phyloP scores from a whole-genome alignment of 768 basidiomycete species.

The Clitopilus hobsonii region DNA sequence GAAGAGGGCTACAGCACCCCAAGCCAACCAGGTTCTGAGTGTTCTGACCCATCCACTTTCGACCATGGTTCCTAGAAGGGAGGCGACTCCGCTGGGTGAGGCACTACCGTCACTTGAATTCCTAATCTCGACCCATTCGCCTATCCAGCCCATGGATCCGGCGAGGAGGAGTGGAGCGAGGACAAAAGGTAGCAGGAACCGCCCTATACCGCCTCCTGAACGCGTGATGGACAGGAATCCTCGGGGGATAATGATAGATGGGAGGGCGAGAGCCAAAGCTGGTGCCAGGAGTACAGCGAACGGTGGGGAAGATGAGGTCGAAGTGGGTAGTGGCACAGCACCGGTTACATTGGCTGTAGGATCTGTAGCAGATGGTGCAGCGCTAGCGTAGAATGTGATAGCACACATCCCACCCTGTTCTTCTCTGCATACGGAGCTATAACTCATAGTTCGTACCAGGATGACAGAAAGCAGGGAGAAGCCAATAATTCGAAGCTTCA shows the following conservation, averaged over 20 bases:
- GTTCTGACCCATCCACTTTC: slow-evolving; percentile 39
- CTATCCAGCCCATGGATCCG: slow-evolving; percentile 67
- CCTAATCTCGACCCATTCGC: slow-evolving; percentile 72
- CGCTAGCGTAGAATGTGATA: slow-evolving; percentile 82
- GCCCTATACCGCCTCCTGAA: slow-evolving; percentile 72
- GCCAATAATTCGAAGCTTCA: slow-evolving; percentile 72
- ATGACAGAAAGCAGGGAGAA: slow-evolving; percentile 64
- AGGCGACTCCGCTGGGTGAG: slow-evolving; percentile 19
- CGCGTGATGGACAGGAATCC: slow-evolving; percentile 57
- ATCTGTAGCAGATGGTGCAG: not conserved
- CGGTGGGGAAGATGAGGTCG: slow-evolving; percentile 64
- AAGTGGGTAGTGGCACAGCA: slow-evolving; percentile 10
- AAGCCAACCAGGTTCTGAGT: slow-evolving; percentile 57
- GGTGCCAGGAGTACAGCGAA: slow-evolving; percentile 55
- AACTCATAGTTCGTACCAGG: slow-evolving; percentile 70
- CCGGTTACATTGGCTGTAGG: not conserved
- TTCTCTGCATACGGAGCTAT: slow-evolving; percentile 88
- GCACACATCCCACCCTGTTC: slow-evolving; percentile 89
- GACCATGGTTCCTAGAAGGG: slow-evolving; percentile 24
- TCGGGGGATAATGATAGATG: slow-evolving; percentile 44
- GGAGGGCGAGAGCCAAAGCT: slow-evolving; percentile 49
- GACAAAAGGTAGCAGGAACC: slow-evolving; percentile 53
- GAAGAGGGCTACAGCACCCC: slow-evolving; percentile 48
- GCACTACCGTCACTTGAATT: not conserved
- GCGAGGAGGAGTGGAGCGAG: slow-evolving; percentile 54